Base-by-base conservation (phyloP, 2,329 filamentous ascomycete species). In the Fusarium burgessii region DNA sequence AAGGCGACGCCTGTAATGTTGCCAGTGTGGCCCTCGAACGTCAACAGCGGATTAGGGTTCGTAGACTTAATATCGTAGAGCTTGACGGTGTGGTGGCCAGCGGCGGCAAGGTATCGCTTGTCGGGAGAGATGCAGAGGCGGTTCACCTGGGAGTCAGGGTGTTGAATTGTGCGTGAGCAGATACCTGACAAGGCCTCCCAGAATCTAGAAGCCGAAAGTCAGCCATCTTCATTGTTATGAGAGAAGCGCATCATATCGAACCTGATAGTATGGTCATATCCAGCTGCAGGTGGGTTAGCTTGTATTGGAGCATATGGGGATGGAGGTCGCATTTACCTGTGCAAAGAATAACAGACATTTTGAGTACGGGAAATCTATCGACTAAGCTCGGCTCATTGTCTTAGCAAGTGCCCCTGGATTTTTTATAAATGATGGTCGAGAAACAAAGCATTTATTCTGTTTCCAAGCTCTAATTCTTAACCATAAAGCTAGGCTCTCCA, bases 161-260 rank as follows among this genome's bases (percentile, higher is more conserved):
- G 95, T 76, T 98, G 96, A 75, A 99, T 98, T 25, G 96, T 99
- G 72, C 96, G 93, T 43, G 94, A 98, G 84, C 96, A 99, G 77
- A 99, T 98, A 58, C 96, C 96, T 14, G 95, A 98, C 60, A 99
- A 89, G 3, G 96, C 96, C 83, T 99, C 96, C 96, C 96, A 99
- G 85, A 99, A 99, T 72, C 94, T 97, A 25, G 14, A 46, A 32
- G 27, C 38, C 23, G 33, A 57, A 42, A 40, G 42, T 56, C 17
- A 50, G 62, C 75, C 62, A 77, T 71, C 58, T 56, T 42, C 23
- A 27, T 56, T 32, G 25, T 57, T 45, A 41, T 29, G 29, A 59
- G 49, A 58, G 23, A 57, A 58, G 58, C 56, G 68, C 62, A 65
- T 68, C 61, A 59, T 45, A 66, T 74, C 77, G 74, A 74, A 88